phyloP scores from a whole-genome alignment of 805 yeast genomes.

The Pichia gijzeniarum region DNA sequence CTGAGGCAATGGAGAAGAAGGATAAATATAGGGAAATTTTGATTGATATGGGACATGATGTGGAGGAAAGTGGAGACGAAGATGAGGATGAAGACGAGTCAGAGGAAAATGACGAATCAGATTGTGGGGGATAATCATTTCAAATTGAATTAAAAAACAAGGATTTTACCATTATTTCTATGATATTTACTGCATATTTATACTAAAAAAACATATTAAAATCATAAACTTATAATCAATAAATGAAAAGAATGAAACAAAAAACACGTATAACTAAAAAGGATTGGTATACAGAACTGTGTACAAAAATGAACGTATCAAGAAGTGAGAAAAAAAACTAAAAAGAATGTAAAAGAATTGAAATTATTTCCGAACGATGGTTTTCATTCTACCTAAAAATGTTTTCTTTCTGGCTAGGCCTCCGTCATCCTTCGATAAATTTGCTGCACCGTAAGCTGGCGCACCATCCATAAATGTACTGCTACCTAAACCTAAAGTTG shows the following conservation, averaged over 20 bases:
- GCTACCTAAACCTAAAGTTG: slow-evolving; percentile 84
- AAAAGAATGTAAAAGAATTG: neutral
- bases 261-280: neutral
- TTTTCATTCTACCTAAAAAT: slow-evolving; percentile 77
- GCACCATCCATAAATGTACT: slow-evolving; percentile 94
- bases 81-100: slow-evolving; percentile 2
- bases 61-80: slow-evolving; percentile 5
- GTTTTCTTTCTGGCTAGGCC: slow-evolving; percentile 77
- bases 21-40: slow-evolving; percentile 10
- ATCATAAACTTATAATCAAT: neutral
- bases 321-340: neutral
- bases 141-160: too few species aligned
- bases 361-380: slow-evolving; percentile 38
- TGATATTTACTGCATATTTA: too few species aligned
- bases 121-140: too few species aligned
- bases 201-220: neutral
- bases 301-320: neutral
- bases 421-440: slow-evolving; percentile 35
- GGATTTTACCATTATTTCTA: too few species aligned
- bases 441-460: slow-evolving; percentile 51
- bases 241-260: neutral
- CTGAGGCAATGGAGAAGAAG: slow-evolving; percentile 11
- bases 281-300: neutral
- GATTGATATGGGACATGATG: slow-evolving; percentile 7
- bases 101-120: neutral